phyloP scores from a whole-genome alignment of 208 protist genomes.

The Trypanosoma avium region DNA sequence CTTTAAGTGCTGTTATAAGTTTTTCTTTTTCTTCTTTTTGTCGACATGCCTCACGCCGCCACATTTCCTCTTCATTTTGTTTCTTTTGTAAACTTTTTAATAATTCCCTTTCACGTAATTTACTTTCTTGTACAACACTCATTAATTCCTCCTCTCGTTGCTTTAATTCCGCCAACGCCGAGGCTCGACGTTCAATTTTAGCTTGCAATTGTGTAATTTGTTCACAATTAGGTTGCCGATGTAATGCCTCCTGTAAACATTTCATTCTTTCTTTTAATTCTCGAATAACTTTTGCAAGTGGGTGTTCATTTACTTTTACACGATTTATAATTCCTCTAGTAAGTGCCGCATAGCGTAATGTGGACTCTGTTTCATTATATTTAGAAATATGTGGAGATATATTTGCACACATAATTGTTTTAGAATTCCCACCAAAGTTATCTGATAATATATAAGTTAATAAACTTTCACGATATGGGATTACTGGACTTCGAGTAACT shows the following conservation, averaged over 20 bases:
- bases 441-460: constrained; percentile 90
- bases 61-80: constrained; percentile 2
- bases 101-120: constrained; percentile 23
- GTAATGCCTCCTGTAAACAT: constrained; percentile 46
- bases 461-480: constrained; percentile 85
- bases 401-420: constrained; percentile 85
- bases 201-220: not conserved
- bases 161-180: constrained; percentile 7
- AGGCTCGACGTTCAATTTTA: not conserved
- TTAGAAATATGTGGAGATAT: constrained; percentile 64
- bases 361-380: constrained; percentile 77
- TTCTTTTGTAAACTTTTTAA: not conserved
- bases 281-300: constrained; percentile 71
- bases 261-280: constrained; percentile 72
- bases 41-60: constrained; percentile 19
- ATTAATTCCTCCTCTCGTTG: constrained; percentile 23
- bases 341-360: constrained; percentile 76
- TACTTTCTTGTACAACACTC: constrained; percentile 4
- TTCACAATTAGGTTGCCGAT: not conserved
- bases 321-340: constrained; percentile 83
- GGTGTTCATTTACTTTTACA: constrained; percentile 87
- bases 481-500: constrained; percentile 34
- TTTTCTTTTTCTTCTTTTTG: constrained; percentile 17
- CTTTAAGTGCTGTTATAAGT: not conserved
- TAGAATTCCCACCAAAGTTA: constrained; percentile 80